Conservation (phyloP, 164 flowering plant genomes). For the Echeveria elegans region DNA sequence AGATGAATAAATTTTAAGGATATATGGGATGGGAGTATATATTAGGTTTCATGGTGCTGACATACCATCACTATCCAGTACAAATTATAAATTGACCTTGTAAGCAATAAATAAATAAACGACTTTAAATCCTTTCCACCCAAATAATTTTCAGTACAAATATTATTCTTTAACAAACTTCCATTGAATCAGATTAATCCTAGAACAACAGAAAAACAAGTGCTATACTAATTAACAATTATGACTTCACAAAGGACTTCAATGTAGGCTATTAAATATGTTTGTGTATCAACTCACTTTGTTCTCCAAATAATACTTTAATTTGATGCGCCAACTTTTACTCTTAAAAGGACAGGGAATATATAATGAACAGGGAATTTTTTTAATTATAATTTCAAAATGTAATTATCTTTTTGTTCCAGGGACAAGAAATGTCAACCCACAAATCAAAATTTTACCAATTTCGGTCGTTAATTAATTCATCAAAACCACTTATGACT, state of each 20-base stretch:
- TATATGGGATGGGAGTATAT: no score
- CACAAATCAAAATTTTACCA: neutral
- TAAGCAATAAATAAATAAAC: neutral
- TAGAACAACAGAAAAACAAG: no score
- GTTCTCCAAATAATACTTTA: no score
- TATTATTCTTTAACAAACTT: no score
- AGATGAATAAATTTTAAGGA: neutral
- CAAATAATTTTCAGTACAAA: no score
- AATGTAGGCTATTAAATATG: no score
- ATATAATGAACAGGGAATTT: no score
- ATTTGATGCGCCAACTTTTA: neutral
- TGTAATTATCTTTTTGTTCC: neutral
- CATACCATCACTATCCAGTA: neutral
- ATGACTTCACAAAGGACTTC: no score
- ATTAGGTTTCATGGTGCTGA: neutral
- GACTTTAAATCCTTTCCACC: neutral
- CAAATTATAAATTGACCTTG: neutral
- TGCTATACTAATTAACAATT: no score
- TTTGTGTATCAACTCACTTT: no score
- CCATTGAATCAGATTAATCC: no score
- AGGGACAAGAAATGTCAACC: neutral
- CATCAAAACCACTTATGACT: neutral
- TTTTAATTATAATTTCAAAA: neutral
- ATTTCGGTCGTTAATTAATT: neutral
- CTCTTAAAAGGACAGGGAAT: neutral